These are phyloP conservation scores for Trebouxia sp. DNA, from an alignment of 139 green algal species.

Conservation along the genomic window DNA sequence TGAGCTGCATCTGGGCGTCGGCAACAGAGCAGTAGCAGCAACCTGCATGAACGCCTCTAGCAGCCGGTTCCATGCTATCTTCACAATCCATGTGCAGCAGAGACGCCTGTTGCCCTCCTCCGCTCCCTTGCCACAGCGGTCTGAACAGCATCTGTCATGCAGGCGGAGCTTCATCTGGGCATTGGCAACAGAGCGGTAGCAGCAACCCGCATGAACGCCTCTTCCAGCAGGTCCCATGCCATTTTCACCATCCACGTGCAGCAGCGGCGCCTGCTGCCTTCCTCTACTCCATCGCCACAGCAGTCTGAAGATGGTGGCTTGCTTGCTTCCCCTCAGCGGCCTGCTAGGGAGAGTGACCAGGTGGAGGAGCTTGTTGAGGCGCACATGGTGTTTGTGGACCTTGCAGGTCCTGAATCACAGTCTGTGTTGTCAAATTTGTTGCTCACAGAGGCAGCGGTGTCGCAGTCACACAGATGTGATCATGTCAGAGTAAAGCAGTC, in stretches of 20 bases:
- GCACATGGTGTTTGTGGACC: conserved; percentile 93
- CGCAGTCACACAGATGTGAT: no score
- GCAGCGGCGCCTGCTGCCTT: conserved; percentile 69
- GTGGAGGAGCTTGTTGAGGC: conserved; percentile 81
- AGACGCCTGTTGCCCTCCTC: conserved; percentile 46
- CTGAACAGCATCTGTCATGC: neutral
- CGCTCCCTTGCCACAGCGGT: neutral
- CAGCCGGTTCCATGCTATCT: conserved; percentile 93
- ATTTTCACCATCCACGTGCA: conserved; percentile 98
- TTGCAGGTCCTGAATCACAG: no score
- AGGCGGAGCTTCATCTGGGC: conserved; percentile 15
- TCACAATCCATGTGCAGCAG: conserved; percentile 97
- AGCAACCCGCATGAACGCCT: conserved; percentile 90
- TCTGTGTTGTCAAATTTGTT: no score
- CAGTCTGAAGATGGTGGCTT: neutral
- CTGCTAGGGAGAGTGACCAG: conserved; percentile 39
- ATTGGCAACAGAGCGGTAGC: conserved; percentile 67
- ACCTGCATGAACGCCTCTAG: conserved; percentile 91
- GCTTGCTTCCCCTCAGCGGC: conserved; percentile 22
- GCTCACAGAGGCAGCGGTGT: no score
- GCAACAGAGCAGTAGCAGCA: conserved; percentile 69
- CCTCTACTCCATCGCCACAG: neutral
- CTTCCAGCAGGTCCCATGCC: conserved; percentile 83
- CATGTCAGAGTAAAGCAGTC: no score
- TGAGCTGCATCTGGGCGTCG: conserved; percentile 7